A percentile compares a stretch with the other conserved stretches of the same genome.
These are phyloP conservation scores for Phytopythium cucurbitacearum DNA, from an alignment of 352 stramenopile genomes.

Conservation along the genomic window DNA sequence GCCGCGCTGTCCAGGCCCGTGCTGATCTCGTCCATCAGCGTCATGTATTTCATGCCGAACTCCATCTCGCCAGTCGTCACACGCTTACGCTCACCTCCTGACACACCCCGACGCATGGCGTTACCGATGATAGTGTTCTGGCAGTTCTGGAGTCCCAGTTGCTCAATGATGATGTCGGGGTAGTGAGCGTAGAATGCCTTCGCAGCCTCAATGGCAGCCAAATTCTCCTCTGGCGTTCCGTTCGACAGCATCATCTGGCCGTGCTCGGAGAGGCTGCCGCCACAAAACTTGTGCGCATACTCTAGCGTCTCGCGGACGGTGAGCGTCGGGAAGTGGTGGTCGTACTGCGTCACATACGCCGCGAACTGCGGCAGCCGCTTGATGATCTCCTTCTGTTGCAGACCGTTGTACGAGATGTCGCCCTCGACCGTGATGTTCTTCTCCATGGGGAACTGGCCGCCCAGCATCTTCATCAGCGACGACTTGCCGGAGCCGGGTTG, in stretches of 20 bases:
- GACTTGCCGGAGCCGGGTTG: slow-evolving; percentile 22
- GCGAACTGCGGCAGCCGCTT: slow-evolving; percentile 39
- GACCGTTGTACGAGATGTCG: slow-evolving; percentile 30
- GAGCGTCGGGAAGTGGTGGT: slow-evolving; percentile 43
- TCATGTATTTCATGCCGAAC: slow-evolving; percentile 56
- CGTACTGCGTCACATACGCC: slow-evolving; percentile 39
- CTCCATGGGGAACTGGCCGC: slow-evolving; percentile 18
- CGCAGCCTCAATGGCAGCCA: slow-evolving; percentile 11
- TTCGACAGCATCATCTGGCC: slow-evolving; percentile 28
- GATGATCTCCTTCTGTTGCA: slow-evolving; percentile 9
- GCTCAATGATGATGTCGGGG: slow-evolving; percentile 39
- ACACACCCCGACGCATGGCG: slow-evolving; percentile 47
- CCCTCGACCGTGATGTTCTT: slow-evolving; percentile 17
- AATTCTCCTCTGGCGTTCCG: slow-evolving; percentile 29
- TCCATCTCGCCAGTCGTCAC: slow-evolving; percentile 82
- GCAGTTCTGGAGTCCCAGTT: slow-evolving; percentile 37
- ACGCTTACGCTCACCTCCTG: slow-evolving; percentile 59
- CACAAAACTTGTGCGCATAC: slow-evolving; percentile 36
- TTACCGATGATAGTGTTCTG: slow-evolving; percentile 52
- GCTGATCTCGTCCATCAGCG: slow-evolving; percentile 89
- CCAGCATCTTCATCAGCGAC: slow-evolving; percentile 23
- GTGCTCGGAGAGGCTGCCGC: slow-evolving; percentile 19
- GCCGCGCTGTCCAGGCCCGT: slow-evolving; percentile 89
- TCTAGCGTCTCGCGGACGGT: slow-evolving; percentile 49
- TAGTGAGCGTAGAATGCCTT: slow-evolving; percentile 22